Percentiles rank a stretch among this genome's conserved stretches.
These are phyloP conservation scores for Scenedesmus sp. DNA, from an alignment of 163 green algal species.

Conservation along the genomic window DNA sequence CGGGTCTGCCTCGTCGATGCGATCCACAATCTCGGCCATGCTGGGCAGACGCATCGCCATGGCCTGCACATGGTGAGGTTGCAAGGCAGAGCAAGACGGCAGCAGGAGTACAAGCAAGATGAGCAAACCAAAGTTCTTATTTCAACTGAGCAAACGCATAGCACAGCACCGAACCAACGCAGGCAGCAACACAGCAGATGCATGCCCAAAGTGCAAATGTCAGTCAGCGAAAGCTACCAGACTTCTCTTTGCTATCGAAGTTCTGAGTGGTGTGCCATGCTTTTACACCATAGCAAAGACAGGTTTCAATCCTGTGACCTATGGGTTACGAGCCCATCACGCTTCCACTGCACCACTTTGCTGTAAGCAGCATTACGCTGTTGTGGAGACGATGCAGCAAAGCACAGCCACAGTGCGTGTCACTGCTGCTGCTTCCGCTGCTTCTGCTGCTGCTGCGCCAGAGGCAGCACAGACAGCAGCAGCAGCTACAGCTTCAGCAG, in stretches of 20 bases:
- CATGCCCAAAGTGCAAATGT: too few species aligned
- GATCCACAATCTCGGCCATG: conserved; percentile 87
- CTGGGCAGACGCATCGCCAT: conserved; percentile 84
- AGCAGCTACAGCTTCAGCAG: too few species aligned
- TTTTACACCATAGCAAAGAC: conserved; percentile 22
- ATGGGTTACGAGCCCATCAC: conserved; percentile 17
- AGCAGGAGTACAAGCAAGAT: neutral
- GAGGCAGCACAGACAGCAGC: too few species aligned
- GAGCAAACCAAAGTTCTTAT: neutral
- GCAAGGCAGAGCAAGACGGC: neutral
- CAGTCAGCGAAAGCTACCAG: too few species aligned
- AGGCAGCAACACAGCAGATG: too few species aligned
- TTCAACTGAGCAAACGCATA: neutral
- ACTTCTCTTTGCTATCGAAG: too few species aligned
- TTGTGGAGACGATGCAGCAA: too few species aligned
- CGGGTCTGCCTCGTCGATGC: conserved; percentile 83
- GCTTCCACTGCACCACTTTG: conserved; percentile 7
- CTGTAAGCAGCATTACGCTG: too few species aligned
- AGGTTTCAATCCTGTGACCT: conserved; percentile 11
- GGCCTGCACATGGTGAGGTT: conserved; percentile 52
- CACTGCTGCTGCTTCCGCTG: too few species aligned
- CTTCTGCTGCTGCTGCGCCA: too few species aligned
- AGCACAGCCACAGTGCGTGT: too few species aligned
- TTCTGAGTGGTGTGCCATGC: too few species aligned
- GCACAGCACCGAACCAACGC: neutral